Evolutionary conservation across 495 filamentous ascomycete species (phyloP), one percentile per base, ranked within the genome.

Genomic region (Alectoria sarmentosa): DNA sequence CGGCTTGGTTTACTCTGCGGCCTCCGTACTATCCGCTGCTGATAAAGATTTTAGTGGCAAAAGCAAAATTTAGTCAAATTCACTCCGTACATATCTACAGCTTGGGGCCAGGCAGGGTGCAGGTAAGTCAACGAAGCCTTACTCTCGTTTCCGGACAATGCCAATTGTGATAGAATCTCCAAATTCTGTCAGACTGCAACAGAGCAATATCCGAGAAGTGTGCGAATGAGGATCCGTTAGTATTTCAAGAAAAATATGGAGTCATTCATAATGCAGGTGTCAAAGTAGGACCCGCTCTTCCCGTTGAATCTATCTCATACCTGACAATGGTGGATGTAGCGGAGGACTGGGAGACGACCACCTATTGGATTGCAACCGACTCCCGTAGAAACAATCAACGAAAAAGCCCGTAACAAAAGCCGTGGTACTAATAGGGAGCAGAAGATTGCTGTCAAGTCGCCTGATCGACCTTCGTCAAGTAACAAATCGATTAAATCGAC

Each of bases 31-130:
- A 14, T 32, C 32, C 9, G 42, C 21, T 32, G 52, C 60, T 66
- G 55, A 66, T 39, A 39, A 39, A 62, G 23, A 14, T 28, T 3
- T 44, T 66, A 96, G 91, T 84, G 73, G 77, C 81, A 1, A 87
- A 91, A 64, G 73, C 78, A 21, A 82, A 83, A 19, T 96, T 91
- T 65, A 79, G 87, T 44, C 78, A 84, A 30, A 84, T 96, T 63
- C 79, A 78, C 0, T 89, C 88, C 5, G 86, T 96, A 61, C 90
- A 96, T 70, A 76, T 98, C 57, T 98, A 98, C 75, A 96, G 91
- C 71, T 67, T 98, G 48, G 88, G 88, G 42, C 83, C 89, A 1
- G 80, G 84, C 37, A 78, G 83, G 4, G 74, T 91, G 13, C 87
- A 90, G 74, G 90, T 81, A 70, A 30, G 65, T 62, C 28, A 17